Conservation (phyloP, 1,284 basidiomycete genomes). For the Butyriboletus appendiculatus region DNA sequence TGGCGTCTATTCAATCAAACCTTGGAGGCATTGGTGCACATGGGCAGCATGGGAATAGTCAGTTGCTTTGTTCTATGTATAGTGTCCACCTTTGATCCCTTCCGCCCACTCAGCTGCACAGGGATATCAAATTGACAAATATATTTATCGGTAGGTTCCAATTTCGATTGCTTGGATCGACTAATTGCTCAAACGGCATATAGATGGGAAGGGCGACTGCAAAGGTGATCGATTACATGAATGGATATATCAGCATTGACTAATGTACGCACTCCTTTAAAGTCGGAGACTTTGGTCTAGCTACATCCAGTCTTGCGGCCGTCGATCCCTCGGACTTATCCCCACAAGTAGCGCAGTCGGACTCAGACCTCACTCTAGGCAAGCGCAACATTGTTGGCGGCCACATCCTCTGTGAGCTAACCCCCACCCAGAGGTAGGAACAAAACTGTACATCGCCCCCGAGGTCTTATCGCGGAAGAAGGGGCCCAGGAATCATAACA, state of each 20-base stretch:
- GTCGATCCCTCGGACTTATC: slow-evolving; percentile 69
- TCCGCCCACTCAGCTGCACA: slow-evolving; percentile 59
- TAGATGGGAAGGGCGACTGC: slow-evolving; percentile 86
- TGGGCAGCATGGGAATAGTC: slow-evolving; percentile 85
- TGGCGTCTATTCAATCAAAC: slow-evolving; percentile 93
- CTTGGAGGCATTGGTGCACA: slow-evolving; percentile 91
- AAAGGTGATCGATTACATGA: slow-evolving; percentile 57
- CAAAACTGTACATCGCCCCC: slow-evolving; percentile 91
- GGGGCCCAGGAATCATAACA: slow-evolving; percentile 70
- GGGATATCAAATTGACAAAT: slow-evolving; percentile 92
- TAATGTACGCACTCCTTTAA: background rate
- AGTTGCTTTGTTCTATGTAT: background rate
- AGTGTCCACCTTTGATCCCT: background rate
- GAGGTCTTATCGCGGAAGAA: slow-evolving; percentile 71
- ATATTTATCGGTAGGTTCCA: slow-evolving; percentile 77
- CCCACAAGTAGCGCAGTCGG: slow-evolving; percentile 43
- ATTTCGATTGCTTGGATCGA: background rate
- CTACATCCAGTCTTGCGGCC: slow-evolving; percentile 79
- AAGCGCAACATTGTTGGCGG: slow-evolving; percentile 10
- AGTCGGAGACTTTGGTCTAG: slow-evolving; percentile 94
- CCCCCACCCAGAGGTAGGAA: slow-evolving; percentile 75
- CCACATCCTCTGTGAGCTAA: background rate
- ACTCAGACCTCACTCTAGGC: slow-evolving; percentile 78
- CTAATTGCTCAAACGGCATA: background rate
- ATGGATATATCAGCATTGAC: background rate